Evolutionary conservation across 2,329 filamentous ascomycete genomes (phyloP).

Genomic region (Cucurbitaria berberidis): DNA sequence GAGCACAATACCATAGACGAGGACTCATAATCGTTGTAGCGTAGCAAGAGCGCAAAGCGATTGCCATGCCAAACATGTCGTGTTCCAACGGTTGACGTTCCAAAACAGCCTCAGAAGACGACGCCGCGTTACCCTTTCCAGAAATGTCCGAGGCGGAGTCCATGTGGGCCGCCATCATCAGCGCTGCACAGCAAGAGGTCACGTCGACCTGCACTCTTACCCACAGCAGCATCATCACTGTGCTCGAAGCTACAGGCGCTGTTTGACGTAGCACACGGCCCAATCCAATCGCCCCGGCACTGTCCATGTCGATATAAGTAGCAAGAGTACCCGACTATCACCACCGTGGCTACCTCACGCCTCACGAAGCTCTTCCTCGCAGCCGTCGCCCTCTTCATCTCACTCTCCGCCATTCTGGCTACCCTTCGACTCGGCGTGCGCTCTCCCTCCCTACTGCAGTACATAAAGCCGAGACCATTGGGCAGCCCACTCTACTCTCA

Average conservation of each 20-base stretch:
- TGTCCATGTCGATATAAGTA: conserved; percentile 13
- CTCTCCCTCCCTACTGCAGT: conserved; percentile 63
- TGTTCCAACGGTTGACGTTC: conserved; percentile 9
- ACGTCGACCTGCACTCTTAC: conserved; percentile 12
- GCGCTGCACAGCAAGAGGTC: conserved; percentile 8
- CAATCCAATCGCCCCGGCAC: conserved; percentile 10
- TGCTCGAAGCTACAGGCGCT: conserved; percentile 12
- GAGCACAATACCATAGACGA: not conserved
- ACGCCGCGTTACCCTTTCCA: conserved; percentile 7
- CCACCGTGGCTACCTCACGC: conserved; percentile 46
- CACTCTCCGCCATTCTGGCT: conserved; percentile 69
- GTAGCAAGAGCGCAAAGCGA: not conserved
- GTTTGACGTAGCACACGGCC: conserved; percentile 19
- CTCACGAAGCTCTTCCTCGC: conserved; percentile 54
- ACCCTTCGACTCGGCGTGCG: conserved; percentile 64
- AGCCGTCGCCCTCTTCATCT: conserved; percentile 63
- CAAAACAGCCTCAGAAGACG: conserved; percentile 11
- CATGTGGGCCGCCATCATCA: not conserved
- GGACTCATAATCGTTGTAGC: not conserved
- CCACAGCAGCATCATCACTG: conserved; percentile 5
- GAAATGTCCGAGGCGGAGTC: not conserved
- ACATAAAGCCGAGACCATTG: conserved; percentile 55
- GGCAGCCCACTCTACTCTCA: conserved; percentile 29
- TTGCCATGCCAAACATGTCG: not conserved
- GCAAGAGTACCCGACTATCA: conserved; percentile 1